A percentile compares a stretch with the other conserved stretches of the same genome.
Conservation (phyloP, 2,329 filamentous ascomycete species). For the Cladosporium sp. region DNA sequence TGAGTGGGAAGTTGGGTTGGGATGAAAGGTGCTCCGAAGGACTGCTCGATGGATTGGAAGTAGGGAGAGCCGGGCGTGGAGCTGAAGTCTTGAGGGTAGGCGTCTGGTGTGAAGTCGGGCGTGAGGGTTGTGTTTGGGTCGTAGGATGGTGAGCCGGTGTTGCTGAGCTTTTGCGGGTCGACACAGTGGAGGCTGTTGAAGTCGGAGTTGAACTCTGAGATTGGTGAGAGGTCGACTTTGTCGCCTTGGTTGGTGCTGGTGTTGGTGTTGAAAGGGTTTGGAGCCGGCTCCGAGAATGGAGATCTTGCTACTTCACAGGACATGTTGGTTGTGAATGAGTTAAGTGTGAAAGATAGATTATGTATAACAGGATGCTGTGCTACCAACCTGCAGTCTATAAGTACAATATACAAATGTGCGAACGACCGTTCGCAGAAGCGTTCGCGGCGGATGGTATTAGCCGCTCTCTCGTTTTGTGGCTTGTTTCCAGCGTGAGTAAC, state of each 20-base stretch:
- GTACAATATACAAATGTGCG: constrained; percentile 15
- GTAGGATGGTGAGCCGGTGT: constrained; percentile 16
- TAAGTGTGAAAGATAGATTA: not conserved
- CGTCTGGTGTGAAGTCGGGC: constrained; percentile 9
- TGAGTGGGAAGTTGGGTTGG: constrained; percentile 3
- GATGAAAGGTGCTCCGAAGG: constrained; percentile 12
- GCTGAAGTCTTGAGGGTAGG: constrained; percentile 16
- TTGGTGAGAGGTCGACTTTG: constrained; percentile 13
- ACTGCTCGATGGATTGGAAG: constrained; percentile 21
- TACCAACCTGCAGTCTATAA: constrained; percentile 16
- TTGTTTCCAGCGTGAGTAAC: not conserved
- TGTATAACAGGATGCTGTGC: constrained; percentile 14
- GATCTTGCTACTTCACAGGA: constrained; percentile 17
- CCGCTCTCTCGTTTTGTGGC: constrained; percentile 2
- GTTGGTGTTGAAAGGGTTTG: constrained; percentile 7
- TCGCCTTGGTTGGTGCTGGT: constrained; percentile 15
- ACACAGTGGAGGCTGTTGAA: constrained; percentile 15
- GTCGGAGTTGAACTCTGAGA: constrained; percentile 19
- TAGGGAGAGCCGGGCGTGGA: constrained; percentile 16
- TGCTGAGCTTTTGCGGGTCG: constrained; percentile 3
- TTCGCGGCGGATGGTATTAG: constrained; percentile 13
- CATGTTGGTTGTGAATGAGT: constrained; percentile 13
- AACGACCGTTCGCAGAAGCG: constrained; percentile 23
- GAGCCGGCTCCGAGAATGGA: constrained; percentile 17
- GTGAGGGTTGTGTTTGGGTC: constrained; percentile 11